Base-by-base conservation (phyloP, 495 filamentous ascomycete genomes). In the Filosporella fistucella region DNA sequence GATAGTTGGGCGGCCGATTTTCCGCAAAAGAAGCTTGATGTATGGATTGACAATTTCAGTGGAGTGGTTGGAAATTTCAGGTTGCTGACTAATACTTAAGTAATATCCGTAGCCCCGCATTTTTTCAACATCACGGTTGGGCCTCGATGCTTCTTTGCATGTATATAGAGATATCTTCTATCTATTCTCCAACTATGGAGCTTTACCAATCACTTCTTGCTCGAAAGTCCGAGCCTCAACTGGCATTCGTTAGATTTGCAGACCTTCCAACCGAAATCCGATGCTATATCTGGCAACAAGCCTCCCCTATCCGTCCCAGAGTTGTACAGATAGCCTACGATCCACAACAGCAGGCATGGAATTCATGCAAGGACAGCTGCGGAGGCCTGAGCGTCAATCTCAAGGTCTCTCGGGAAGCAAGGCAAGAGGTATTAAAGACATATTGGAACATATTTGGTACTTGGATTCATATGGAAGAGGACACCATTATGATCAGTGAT, bases 401-500 rank as follows among this genome's bases (percentile, higher is more conserved):
- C 2, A 22, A 45, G 11, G 41, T 52, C 13, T 45, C 29, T 16
- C 29, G 25, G 16, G 49, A 52, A 32, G 41, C 49, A 12, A 32
- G 42, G 2, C 7, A 20, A 20, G 49, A 52, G 34, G 41, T 42
- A 23, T 22, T 52, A 22, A 46, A 45, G 12, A 10, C 23, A 17
- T 52, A 52, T 21, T 33, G 22, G 4, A 20, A 8, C 13, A 34
- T 24, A 8, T 45, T 52, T 22, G 49, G 34, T 29, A 40, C 41
- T 11, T 52, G 33, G 20, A 6, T 52, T 14, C 41, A 52, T 34
- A 16, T 45, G 8, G 24, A 52, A 20, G 34, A 23, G 12, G 49
- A 52, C 24, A 45, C 35, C 9, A 30, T 52, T 11, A 41, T 45
- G 20, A 39, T 52, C 33, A 46, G 49, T 35, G 49, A 52, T 18